Base-by-base conservation (phyloP, 75 land plant genomes). In the Cryptomeria japonica region DNA sequence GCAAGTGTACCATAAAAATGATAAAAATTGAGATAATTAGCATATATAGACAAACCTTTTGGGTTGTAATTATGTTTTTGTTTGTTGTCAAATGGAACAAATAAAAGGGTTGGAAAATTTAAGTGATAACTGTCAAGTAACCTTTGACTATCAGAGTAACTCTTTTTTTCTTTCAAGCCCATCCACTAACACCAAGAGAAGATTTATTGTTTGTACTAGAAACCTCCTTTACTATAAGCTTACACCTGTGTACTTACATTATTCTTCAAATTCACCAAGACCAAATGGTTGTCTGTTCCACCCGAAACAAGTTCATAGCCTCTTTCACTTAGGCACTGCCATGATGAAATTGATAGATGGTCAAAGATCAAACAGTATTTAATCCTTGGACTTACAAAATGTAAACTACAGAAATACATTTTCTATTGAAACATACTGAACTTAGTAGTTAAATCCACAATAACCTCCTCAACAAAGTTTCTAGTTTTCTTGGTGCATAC, bases 251-350 rank as follows among this genome's bases (percentile, higher is more conserved):
- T 51, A 31, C 86, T 53, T 92, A 96, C 99, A 96, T 96, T 97
- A 83, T 90, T 94, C 88, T 94, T 96, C 84, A 97, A 87, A 87
- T 97, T 97, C 76, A 97, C 99, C 83, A 97, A 88, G 70, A 97
- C 99, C 70, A 97, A 86, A 91, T 97, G 99, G 87, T 95, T 97
- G 36, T 96, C 98, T 76, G 99, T 97, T 87, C 99, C 99, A 72
- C 98, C 99, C 78, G 99, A 96, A 64, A 97, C 99, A 88, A 97
- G 93, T 5, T 97, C 97, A 86, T 95, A 97, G 31, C 98, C 99
- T 87, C 87, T 95, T 85, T 88, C 92, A 47, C 85, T 31, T 91
- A 97, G 92, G 49, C 93, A 87, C 99, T 96, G 90, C 90, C 86
- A 85, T 49, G 38, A 46, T n/a, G 39, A 85, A 51, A 85, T 53